phyloP scores from a whole-genome alignment of 176 grass and related monocot genomes.

The Ampelocalamus luodianensis region DNA sequence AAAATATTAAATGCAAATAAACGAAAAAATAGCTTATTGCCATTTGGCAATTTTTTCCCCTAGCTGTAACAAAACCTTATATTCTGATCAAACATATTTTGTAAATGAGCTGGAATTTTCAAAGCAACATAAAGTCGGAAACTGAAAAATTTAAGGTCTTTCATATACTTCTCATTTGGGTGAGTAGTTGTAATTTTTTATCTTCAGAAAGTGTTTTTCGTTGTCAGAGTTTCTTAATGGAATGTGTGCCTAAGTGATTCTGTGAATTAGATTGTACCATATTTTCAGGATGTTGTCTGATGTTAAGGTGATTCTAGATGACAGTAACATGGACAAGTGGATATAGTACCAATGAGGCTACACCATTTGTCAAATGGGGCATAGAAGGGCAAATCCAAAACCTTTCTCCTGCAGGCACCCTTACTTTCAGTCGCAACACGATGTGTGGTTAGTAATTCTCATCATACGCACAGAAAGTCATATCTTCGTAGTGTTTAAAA shows the following conservation, averaged over 20 bases:
- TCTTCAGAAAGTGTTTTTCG: constrained; percentile 23
- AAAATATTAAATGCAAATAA: not conserved
- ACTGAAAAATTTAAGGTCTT: not conserved
- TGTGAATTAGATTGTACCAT: not conserved
- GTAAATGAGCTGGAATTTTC: not conserved
- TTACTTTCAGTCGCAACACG: constrained; percentile 68
- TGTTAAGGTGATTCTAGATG: constrained; percentile 65
- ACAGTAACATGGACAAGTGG: constrained; percentile 95
- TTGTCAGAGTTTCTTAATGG: not conserved
- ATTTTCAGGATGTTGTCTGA: constrained; percentile 22
- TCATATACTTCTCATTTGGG: constrained; percentile 6
- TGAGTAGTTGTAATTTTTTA: constrained; percentile 19
- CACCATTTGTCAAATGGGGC: constrained; percentile 85
- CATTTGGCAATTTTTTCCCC: not conserved
- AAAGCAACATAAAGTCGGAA: not conserved
- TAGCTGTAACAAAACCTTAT: not conserved
- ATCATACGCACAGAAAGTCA: not conserved
- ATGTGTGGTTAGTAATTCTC: constrained; percentile 80
- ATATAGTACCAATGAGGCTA: constrained; percentile 70
- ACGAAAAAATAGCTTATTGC: not conserved
- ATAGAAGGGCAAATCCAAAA: constrained; percentile 55
- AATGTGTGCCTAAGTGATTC: not conserved
- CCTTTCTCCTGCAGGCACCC: constrained; percentile 76
- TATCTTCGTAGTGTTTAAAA: constrained; percentile 14
- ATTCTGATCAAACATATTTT: not conserved